Conservation (phyloP, 805 yeast genomes). For the Hanseniaspora jakobsenii region DNA sequence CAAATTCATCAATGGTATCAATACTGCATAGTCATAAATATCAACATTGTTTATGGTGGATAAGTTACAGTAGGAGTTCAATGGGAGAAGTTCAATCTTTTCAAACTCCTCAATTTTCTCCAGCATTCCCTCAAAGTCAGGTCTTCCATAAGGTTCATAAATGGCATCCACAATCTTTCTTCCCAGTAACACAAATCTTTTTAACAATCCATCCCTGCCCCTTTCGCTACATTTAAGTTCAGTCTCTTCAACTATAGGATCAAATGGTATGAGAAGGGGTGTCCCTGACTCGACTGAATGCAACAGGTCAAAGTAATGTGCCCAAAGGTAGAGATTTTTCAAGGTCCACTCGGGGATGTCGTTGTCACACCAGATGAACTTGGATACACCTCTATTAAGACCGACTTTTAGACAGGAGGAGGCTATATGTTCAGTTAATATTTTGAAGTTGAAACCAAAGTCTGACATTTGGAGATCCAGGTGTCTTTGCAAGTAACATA, state of each 20-base stretch:
- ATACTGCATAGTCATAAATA: conserved; percentile 11
- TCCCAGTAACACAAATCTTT: conserved; percentile 13
- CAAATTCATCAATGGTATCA: conserved; percentile 4
- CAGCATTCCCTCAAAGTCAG: conserved; percentile 15
- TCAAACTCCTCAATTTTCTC: conserved; percentile 9
- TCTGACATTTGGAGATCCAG: conserved; percentile 19
- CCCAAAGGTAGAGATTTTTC: conserved; percentile 24
- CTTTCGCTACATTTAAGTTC: conserved; percentile 12
- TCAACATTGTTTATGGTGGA: conserved; percentile 6
- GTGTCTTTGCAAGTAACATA: conserved; percentile 19
- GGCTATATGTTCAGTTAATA: conserved; percentile 20
- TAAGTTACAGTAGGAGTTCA: conserved; percentile 6
- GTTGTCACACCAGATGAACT: conserved; percentile 15
- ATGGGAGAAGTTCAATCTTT: conserved; percentile 1
- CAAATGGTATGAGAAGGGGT: conserved; percentile 17
- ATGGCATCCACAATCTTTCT: conserved; percentile 13
- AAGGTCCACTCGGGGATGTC: conserved; percentile 21
- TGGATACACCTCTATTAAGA: conserved; percentile 20
- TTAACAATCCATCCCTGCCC: conserved; percentile 9
- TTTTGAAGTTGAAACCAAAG: conserved; percentile 12
- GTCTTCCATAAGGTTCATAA: conserved; percentile 13
- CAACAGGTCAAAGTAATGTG: conserved; percentile 21
- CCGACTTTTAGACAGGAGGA: conserved; percentile 16
- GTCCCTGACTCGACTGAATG: conserved; percentile 24
- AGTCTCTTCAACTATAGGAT: conserved; percentile 3